Evolutionary conservation across 2,329 filamentous ascomycete genomes (phyloP), one percentile per base, ranked within the genome.

Genomic region (Bipolaris oryzae): DNA sequence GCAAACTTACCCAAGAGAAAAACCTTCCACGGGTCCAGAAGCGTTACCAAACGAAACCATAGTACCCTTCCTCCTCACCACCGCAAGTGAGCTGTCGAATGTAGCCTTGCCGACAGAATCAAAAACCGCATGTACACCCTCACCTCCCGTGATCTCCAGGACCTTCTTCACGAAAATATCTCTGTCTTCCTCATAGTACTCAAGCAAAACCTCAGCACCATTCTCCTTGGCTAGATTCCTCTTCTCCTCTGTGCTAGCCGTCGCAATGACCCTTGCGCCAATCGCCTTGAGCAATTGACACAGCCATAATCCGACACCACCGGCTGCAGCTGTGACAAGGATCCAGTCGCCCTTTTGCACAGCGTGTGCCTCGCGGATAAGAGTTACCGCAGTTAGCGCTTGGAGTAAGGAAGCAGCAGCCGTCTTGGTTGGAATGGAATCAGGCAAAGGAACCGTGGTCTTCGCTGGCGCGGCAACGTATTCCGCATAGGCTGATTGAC

Each of bases 31-130:
- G 3, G 89, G 84, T 5, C 92, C 93, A 76, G 87, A 85, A 7
- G 91, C 89, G 77, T 96, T 96, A 3, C 92, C 92, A 77, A 93
- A 96, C 46, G 86, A 88, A 23, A 92, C 83, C 68, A 96, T 77
- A 1, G 82, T 89, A 5, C 92, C 93, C 80, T 96, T 96, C 61
- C 87, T 76, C 64, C 88, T 89, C 51, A 94, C 82, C 66, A 87
- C 84, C 62, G 92, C 86, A 62, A 96, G 74, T 68, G 88, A 89
- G 18, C 85, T 82, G 65, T 96, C 91, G 78, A 95, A 96, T 0
- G 93, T 96, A 46, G 84, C 83, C 79, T 91, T 91, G 11, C 92
- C 93, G 2, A 96, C 91, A 5, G 90, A 90, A 73, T 96, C 92
- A 72, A 92, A 96, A 25, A 96, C 89, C 9, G 88, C 91, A 61